Conservation (phyloP, 1,284 basidiomycete species). For the Leucoagaricus sp. region DNA sequence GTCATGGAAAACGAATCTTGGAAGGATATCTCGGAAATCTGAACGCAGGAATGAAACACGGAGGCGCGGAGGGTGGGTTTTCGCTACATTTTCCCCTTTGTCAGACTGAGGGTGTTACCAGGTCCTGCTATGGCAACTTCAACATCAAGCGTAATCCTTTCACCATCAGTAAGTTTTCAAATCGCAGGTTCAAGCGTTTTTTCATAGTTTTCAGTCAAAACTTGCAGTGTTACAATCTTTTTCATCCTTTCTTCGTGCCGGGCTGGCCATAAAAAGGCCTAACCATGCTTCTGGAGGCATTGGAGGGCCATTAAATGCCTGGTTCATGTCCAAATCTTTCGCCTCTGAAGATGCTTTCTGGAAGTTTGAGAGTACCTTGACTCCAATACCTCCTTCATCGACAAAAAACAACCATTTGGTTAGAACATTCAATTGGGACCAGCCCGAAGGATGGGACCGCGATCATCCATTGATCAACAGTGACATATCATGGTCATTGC, state of each 20-base stretch:
- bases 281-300: neutral
- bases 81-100: slow-evolving; percentile 4
- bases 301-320: slow-evolving; percentile 20
- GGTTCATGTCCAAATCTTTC: slow-evolving; percentile 40
- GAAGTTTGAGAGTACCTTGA: slow-evolving; percentile 14
- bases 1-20: slow-evolving; percentile 64
- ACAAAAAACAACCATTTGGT: neutral
- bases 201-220: slow-evolving; percentile 50
- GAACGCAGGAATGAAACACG: slow-evolving; percentile 63
- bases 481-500: slow-evolving; percentile 35
- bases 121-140: slow-evolving; percentile 57
- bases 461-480: slow-evolving; percentile 20
- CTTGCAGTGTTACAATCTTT: slow-evolving; percentile 61
- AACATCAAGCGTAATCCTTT: slow-evolving; percentile 64
- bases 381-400: neutral
- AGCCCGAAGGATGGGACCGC: slow-evolving; percentile 32
- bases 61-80: slow-evolving; percentile 52
- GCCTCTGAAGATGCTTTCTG: slow-evolving; percentile 43
- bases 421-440: neutral
- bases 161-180: slow-evolving; percentile 51
- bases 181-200: neutral
- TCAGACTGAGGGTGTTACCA: slow-evolving; percentile 20
- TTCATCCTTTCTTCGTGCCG: slow-evolving; percentile 54
- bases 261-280: slow-evolving; percentile 22
- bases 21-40: slow-evolving; percentile 78